Percentiles rank a stretch among this genome's conserved stretches.
Evolutionary conservation across 140 eudicot species (phyloP).

Genomic region (Anethum foeniculum): DNA sequence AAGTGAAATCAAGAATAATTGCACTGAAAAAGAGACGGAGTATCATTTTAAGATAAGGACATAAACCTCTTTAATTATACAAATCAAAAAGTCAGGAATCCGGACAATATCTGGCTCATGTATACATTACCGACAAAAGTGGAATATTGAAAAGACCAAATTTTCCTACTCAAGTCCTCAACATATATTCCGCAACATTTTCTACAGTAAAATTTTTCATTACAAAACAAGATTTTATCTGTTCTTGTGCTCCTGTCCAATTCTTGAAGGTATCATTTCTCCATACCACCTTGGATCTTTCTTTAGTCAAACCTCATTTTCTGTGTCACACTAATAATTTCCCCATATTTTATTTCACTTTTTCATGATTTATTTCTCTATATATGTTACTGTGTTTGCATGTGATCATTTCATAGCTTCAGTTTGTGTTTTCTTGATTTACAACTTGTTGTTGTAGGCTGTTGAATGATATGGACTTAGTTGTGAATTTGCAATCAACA

Average conservation of each 20-base stretch:
- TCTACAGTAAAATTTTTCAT: background rate
- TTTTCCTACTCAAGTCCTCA: background rate
- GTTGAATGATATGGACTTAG: background rate
- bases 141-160: background rate
- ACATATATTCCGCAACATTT: background rate
- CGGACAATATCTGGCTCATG: no score
- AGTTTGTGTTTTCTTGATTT: background rate
- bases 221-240: background rate
- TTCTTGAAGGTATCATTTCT: constrained; percentile 2
- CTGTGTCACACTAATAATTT: background rate
- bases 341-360: background rate
- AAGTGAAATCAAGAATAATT: background rate
- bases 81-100: no score
- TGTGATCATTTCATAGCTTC: background rate
- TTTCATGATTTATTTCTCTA: no score
- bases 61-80: no score
- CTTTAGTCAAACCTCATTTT: background rate
- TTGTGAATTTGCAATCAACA: background rate
- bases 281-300: background rate
- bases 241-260: background rate
- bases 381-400: background rate
- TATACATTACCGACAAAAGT: background rate
- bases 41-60: background rate
- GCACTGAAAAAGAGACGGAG: background rate
- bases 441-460: background rate